A percentile compares a stretch with the other conserved stretches of the same genome.
phyloP scores from a whole-genome alignment of 306 rosid genomes.

The Cyclanthera cordifolia region DNA sequence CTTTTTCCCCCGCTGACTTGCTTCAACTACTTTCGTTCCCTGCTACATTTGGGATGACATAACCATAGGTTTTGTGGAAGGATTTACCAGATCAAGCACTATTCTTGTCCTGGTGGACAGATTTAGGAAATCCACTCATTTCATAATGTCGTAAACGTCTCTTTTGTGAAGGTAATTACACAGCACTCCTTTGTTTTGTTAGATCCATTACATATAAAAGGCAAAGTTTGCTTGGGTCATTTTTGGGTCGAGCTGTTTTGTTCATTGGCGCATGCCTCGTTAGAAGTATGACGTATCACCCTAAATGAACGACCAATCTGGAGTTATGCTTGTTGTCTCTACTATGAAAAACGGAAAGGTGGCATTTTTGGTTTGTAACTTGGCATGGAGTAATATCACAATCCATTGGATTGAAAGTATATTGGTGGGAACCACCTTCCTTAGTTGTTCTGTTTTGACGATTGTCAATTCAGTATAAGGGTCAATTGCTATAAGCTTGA shows the following conservation, averaged over 20 bases:
- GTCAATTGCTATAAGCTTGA: background rate
- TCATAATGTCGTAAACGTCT: background rate
- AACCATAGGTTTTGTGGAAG: background rate
- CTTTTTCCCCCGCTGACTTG: background rate
- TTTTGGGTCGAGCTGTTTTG: background rate
- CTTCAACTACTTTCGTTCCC: background rate
- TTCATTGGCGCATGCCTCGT: background rate
- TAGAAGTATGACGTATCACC: background rate
- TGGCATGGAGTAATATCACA: background rate
- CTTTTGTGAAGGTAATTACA: background rate
- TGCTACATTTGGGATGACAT: background rate
- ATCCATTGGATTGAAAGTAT: background rate
- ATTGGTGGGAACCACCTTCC: background rate
- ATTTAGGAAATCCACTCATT: background rate
- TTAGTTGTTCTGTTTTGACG: background rate
- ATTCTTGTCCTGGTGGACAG: background rate
- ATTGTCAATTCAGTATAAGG: background rate
- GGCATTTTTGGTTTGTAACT: background rate
- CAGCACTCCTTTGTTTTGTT: background rate
- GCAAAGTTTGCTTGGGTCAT: background rate
- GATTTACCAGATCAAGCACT: no score
- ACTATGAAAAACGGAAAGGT: background rate
- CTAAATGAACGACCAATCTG: background rate
- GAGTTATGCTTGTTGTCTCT: background rate
- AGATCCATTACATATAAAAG: background rate